Evolutionary conservation across 1,139 yeast genomes (phyloP).

Genomic region (Citeromyces hawaiiensis): DNA sequence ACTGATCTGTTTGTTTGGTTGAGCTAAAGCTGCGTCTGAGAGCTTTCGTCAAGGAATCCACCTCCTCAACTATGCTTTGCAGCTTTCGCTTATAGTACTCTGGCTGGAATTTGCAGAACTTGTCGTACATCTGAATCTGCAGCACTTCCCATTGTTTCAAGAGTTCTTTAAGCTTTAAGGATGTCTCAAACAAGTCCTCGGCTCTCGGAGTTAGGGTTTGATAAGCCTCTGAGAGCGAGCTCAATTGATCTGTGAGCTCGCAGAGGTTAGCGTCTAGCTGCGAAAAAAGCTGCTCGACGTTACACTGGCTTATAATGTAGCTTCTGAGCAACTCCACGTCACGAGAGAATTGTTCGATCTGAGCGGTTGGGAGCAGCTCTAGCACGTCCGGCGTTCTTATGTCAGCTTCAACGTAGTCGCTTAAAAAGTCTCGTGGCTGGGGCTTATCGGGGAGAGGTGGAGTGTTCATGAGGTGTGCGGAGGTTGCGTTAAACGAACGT

Average conservation of each 20-base stretch:
- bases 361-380: slow-evolving; percentile 11
- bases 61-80: slow-evolving; percentile 15
- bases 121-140: slow-evolving; percentile 24
- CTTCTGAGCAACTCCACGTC: slow-evolving; percentile 15
- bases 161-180: slow-evolving; percentile 7
- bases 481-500: background rate
- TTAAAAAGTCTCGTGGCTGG: background rate
- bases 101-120: slow-evolving; percentile 20
- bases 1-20: background rate
- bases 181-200: slow-evolving; percentile 6
- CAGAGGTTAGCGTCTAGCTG: slow-evolving; percentile 6
- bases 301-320: slow-evolving; percentile 10
- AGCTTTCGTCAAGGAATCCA: slow-evolving; percentile 19
- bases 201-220: slow-evolving; percentile 4
- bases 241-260: slow-evolving; percentile 9
- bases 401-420: background rate
- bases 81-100: slow-evolving; percentile 17
- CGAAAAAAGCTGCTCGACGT: slow-evolving; percentile 7
- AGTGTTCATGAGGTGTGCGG: background rate
- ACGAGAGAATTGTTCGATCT: slow-evolving; percentile 14
- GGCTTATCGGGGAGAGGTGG: slow-evolving; percentile 1
- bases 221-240: slow-evolving; percentile 13
- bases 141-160: slow-evolving; percentile 10
- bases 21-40: background rate
- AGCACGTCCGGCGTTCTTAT: background rate